These are phyloP conservation scores for Cytospora piceae DNA, from an alignment of 2,329 filamentous ascomycete species.

Conservation along the genomic window DNA sequence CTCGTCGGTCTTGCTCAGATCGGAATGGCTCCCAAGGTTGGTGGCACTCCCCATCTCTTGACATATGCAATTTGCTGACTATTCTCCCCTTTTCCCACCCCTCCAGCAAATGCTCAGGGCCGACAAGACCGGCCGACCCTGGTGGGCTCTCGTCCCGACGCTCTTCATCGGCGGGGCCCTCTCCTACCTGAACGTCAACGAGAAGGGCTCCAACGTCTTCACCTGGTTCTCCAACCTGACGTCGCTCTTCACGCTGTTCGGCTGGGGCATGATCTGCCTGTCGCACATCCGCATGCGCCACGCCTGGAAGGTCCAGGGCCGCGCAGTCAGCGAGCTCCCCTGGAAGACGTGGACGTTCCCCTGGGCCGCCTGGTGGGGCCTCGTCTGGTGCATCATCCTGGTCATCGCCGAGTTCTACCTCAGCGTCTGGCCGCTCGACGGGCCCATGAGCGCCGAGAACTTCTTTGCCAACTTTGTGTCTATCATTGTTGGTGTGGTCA, in stretches of 20 bases:
- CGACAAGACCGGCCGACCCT: slow-evolving; percentile 43
- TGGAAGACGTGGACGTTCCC: slow-evolving; percentile 51
- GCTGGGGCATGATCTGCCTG: slow-evolving; percentile 49
- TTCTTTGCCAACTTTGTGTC: slow-evolving; percentile 55
- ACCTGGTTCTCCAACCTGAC: slow-evolving; percentile 52
- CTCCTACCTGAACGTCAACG: slow-evolving; percentile 47
- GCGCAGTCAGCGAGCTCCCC: slow-evolving; percentile 41
- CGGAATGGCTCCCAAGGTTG: slow-evolving; percentile 44
- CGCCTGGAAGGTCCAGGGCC: slow-evolving; percentile 47
- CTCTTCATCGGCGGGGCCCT: slow-evolving; percentile 53
- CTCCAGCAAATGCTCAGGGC: slow-evolving; percentile 37
- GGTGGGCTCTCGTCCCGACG: slow-evolving; percentile 50
- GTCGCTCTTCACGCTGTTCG: slow-evolving; percentile 48
- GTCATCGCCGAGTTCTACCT: slow-evolving; percentile 54
- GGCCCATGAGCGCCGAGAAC: slow-evolving; percentile 39
- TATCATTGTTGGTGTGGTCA: slow-evolving; percentile 45
- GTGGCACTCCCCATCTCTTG: background rate
- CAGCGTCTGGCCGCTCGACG: slow-evolving; percentile 47
- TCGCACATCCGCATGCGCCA: slow-evolving; percentile 48
- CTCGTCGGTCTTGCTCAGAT: slow-evolving; percentile 48
- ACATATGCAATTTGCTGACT: background rate
- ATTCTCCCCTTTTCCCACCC: background rate
- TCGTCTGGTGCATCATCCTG: slow-evolving; percentile 48
- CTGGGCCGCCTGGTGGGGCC: slow-evolving; percentile 47
- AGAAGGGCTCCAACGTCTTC: slow-evolving; percentile 48